Percentiles rank a stretch among this genome's conserved stretches.
These are phyloP conservation scores for Taiozyma sp. DNA, from an alignment of 1,139 yeast species.

Conservation along the genomic window DNA sequence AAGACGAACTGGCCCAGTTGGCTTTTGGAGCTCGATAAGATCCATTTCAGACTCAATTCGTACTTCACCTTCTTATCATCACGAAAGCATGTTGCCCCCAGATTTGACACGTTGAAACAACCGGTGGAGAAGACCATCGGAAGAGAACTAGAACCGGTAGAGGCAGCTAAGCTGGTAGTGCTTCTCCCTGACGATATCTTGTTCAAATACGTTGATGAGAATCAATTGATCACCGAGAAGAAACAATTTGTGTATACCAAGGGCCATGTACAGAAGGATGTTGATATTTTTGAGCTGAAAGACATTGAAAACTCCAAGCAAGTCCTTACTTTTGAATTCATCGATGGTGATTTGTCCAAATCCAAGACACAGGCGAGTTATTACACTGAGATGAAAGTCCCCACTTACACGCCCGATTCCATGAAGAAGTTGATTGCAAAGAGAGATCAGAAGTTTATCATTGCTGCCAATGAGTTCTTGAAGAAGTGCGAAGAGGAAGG, in stretches of 20 bases:
- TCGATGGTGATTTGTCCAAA: constrained; percentile 56
- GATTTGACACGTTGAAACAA: constrained; percentile 43
- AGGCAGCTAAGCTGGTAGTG: constrained; percentile 60
- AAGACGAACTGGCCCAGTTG: constrained; percentile 20
- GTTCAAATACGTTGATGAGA: constrained; percentile 72
- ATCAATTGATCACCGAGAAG: constrained; percentile 48
- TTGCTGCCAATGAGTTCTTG: constrained; percentile 39
- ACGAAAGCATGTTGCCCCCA: constrained; percentile 50
- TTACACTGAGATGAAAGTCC: constrained; percentile 34
- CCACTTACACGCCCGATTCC: constrained; percentile 41
- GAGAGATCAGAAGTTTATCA: constrained; percentile 50
- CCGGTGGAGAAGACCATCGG: constrained; percentile 43
- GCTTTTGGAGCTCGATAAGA: constrained; percentile 35
- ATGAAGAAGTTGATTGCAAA: constrained; percentile 58
- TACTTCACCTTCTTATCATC: constrained; percentile 53
- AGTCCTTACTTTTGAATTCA: constrained; percentile 69
- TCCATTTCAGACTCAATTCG: constrained; percentile 47
- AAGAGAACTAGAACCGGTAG: constrained; percentile 36
- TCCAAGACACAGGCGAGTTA: constrained; percentile 33
- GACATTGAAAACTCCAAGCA: constrained; percentile 37
- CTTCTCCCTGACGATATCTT: constrained; percentile 66
- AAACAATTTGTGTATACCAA: constrained; percentile 43
- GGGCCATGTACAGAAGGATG: constrained; percentile 42
- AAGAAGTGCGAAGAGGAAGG: constrained; percentile 27
- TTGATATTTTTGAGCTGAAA: constrained; percentile 44